phyloP scores from a whole-genome alignment of 1,284 basidiomycete species.

The Tilletia setariae region DNA sequence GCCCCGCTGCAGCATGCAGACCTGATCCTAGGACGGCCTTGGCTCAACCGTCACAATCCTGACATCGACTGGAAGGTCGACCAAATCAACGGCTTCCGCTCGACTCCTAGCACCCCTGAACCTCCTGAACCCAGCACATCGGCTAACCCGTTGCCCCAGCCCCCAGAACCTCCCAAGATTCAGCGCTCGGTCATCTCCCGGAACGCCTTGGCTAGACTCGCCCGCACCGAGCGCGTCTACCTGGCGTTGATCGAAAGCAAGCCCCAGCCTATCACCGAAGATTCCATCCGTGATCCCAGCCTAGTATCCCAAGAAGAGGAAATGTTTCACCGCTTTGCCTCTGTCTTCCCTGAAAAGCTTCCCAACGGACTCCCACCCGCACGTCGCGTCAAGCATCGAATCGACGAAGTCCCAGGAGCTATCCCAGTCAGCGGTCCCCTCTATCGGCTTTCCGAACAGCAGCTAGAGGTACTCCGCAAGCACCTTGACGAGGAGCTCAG shows the following conservation, averaged over 20 bases:
- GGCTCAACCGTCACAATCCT: conserved; percentile 6
- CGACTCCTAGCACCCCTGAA: too few species aligned
- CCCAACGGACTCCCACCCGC: background rate
- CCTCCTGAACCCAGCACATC: too few species aligned
- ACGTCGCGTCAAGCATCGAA: conserved; percentile 5
- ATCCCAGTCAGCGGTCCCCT: conserved; percentile 10
- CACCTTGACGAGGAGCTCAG: background rate
- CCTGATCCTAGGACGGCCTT: background rate
- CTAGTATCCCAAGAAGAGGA: too few species aligned
- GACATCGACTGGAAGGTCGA: conserved; percentile 1
- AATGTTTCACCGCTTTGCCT: background rate
- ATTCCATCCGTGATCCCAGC: too few species aligned
- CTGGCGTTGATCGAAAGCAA: too few species aligned
- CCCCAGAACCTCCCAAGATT: too few species aligned
- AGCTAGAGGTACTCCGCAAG: background rate
- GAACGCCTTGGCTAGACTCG: too few species aligned
- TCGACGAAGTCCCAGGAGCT: background rate
- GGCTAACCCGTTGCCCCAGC: too few species aligned
- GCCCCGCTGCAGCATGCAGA: background rate
- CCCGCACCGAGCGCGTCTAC: too few species aligned
- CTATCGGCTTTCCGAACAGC: background rate
- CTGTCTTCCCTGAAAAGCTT: conserved; percentile 10
- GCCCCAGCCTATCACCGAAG: too few species aligned
- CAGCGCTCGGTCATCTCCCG: too few species aligned
- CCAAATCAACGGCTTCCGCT: background rate